Base-by-base conservation (phyloP, 2,329 filamentous ascomycete species). In the Macrophomina pseudophaseolina region DNA sequence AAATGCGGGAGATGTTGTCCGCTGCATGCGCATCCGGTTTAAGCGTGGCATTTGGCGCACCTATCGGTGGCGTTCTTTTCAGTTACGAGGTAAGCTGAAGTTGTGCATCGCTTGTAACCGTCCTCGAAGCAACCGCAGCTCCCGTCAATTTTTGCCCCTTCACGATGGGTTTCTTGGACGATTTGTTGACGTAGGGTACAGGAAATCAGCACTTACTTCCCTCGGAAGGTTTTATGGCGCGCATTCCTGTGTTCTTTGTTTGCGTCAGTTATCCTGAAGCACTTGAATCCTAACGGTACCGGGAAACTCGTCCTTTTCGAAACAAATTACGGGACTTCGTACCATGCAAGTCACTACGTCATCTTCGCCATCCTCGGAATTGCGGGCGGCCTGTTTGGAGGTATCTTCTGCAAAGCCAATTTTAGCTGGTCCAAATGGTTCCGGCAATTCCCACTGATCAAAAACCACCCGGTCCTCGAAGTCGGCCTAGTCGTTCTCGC, bases 291-390 rank as follows among this genome's bases (percentile, higher is more conserved):
- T 0, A 87, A 80, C 1, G 85, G 85, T 0, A 88, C 86, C 0
- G 86, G 86, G 2, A 88, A 87, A 70, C 77, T 88, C 4, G 85
- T 87, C 0, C 80, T 88, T 5, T 89, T 88, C 71, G 85, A 88
- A 70, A 88, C 86, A 4, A 83, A 85, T 60, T 88, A 87, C 68
- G 85, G 83, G 4, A 83, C 83, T 2, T 80, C 82, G n/a, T 88
- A 88, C 70, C 73, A 81, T n/a, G 74, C 83, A 1, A 72, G 83
- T 9, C 85, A 88, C 69, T 88, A 88, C 70, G 71, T 86, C 2
- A 80, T 87, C 40, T 88, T 89, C 72, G 75, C 86, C 4, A 66
- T 87, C 2, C 80, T 88, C 0, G 86, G 86, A 0, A 70, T 88
- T 12, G 81, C 79, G 4, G 87, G 86, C n/a, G 87, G 86, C 3